phyloP scores from a whole-genome alignment of 1,284 basidiomycete genomes.

The Golubevia pallescens region DNA sequence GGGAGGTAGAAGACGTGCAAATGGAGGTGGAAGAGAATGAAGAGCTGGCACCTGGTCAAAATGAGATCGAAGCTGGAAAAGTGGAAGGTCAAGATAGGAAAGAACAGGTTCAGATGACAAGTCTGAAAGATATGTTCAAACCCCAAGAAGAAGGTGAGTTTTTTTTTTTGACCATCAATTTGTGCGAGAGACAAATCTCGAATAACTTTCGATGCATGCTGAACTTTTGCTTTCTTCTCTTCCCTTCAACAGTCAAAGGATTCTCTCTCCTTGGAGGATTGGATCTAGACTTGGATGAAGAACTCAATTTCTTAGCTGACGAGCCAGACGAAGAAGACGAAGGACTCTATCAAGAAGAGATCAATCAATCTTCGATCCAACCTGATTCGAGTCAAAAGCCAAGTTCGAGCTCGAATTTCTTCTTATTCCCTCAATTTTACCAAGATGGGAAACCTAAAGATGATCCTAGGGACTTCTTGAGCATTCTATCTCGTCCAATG shows the following conservation, averaged over 20 bases:
- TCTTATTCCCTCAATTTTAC: conserved; percentile 10
- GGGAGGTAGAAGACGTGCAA: no score
- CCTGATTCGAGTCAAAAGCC: neutral
- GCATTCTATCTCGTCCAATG: no score
- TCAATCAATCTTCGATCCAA: neutral
- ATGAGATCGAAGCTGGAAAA: neutral
- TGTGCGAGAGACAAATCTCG: no score
- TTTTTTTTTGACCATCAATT: no score
- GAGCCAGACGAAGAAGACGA: neutral
- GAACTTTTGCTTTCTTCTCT: neutral
- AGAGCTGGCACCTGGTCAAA: no score
- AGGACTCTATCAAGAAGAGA: no score
- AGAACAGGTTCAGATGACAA: neutral
- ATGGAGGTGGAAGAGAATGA: no score
- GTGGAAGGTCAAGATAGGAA: neutral
- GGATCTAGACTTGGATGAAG: conserved; percentile 27
- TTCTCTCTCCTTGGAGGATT: conserved; percentile 50
- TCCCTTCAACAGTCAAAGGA: conserved; percentile 6
- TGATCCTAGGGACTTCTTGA: no score
- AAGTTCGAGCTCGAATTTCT: conserved; percentile 10
- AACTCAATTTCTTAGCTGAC: conserved; percentile 27
- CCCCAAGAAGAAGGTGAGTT: conserved; percentile 31
- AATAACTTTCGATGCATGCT: no score
- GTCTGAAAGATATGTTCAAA: conserved; percentile 54
- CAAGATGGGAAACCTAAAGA: neutral